Conservation (phyloP, 2,329 filamentous ascomycete genomes). For the Microascus cirrosus region DNA sequence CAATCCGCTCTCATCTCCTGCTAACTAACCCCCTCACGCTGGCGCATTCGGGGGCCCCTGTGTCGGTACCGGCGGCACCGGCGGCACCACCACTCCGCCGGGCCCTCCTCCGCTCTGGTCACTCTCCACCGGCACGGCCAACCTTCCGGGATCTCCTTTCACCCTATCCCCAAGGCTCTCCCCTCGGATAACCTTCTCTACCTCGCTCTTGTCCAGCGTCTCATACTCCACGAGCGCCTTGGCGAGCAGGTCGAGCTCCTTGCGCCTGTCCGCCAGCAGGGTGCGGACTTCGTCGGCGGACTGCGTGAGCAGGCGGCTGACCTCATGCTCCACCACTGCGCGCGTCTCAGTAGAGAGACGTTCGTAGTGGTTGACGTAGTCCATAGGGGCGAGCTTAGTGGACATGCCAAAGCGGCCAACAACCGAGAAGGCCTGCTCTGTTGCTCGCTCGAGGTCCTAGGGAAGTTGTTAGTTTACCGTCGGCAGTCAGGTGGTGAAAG, state of each 20-base stretch:
- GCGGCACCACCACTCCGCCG: background rate
- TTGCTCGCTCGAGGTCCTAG: constrained; percentile 76
- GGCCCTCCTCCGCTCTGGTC: background rate
- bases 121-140: constrained; percentile 8
- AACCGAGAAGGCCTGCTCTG: constrained; percentile 73
- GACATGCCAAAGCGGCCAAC: constrained; percentile 89
- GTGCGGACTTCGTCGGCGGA: constrained; percentile 62
- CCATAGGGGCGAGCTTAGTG: constrained; percentile 75
- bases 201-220: constrained; percentile 79
- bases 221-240: constrained; percentile 90
- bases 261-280: constrained; percentile 63
- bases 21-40: background rate
- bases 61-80: background rate
- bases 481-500: background rate
- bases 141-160: background rate
- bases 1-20: background rate
- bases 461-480: background rate
- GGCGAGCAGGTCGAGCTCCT: constrained; percentile 79
- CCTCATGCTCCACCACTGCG: constrained; percentile 76
- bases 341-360: constrained; percentile 78
- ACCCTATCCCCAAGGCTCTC: constrained; percentile 48
- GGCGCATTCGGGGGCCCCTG: background rate
- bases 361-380: constrained; percentile 71
- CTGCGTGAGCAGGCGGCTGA: constrained; percentile 74
- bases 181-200: constrained; percentile 78